phyloP scores from a whole-genome alignment of 2,329 filamentous ascomycete species.

The Dothistroma pini region DNA sequence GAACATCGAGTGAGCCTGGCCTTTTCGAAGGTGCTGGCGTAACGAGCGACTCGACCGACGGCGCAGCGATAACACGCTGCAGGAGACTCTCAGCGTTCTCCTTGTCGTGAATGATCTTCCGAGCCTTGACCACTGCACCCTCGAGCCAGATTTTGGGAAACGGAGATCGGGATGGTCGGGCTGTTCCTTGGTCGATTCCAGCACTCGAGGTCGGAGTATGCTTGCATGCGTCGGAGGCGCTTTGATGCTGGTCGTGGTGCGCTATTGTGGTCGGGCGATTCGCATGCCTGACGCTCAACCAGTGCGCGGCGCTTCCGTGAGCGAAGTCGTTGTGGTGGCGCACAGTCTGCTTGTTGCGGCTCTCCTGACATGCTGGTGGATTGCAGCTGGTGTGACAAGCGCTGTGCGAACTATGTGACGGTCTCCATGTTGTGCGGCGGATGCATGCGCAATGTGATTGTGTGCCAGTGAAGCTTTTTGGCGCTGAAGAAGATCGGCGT shows the following conservation, averaged over 20 bases:
- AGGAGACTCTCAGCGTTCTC: neutral
- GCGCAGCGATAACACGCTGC: neutral
- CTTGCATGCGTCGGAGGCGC: neutral
- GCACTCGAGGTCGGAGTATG: neutral
- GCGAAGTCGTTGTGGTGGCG: neutral
- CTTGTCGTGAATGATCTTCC: neutral
- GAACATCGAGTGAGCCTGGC: neutral
- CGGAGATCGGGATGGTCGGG: neutral
- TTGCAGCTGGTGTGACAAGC: neutral
- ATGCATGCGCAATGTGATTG: neutral
- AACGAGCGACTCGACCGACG: neutral
- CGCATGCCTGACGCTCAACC: neutral
- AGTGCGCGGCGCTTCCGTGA: neutral
- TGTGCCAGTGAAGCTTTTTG: neutral
- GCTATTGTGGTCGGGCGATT: neutral
- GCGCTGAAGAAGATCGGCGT: neutral
- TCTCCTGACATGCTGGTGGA: neutral
- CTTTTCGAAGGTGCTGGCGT: neutral
- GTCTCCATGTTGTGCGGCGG: neutral
- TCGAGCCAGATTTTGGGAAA: neutral
- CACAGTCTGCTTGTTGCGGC: neutral
- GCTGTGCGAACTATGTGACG: neutral
- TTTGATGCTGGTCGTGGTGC: neutral
- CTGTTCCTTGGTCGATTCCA: neutral
- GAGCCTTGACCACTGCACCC: neutral